Evolutionary conservation across 2,329 filamentous ascomycete species (phyloP).

Genomic region (Fusarium kyushuense): DNA sequence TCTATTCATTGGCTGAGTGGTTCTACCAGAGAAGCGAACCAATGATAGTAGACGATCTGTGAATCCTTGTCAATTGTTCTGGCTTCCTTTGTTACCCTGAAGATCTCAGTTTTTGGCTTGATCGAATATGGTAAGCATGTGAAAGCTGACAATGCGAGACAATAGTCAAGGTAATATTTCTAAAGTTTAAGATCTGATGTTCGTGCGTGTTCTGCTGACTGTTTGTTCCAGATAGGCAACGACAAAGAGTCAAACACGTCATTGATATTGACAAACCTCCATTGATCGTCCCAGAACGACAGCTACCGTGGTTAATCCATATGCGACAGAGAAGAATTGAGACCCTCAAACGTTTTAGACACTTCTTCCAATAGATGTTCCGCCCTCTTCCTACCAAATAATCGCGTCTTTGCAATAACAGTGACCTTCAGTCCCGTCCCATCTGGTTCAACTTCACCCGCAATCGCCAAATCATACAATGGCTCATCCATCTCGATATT

Average conservation of each 20-base stretch:
- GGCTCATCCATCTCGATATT: slow-evolving; percentile 13
- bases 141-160: neutral
- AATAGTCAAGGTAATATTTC: neutral
- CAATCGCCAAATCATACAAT: slow-evolving; percentile 16
- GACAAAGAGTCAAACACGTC: neutral
- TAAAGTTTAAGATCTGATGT: neutral
- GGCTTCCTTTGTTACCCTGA: neutral
- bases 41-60: neutral
- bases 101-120: neutral
- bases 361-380: neutral
- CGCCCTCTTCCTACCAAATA: neutral
- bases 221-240: neutral
- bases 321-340: neutral
- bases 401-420: neutral
- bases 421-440: slow-evolving; percentile 1
- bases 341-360: neutral
- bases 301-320: no score
- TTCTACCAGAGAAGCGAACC: neutral
- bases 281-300: no score
- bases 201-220: neutral
- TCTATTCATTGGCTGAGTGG: neutral
- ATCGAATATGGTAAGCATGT: neutral
- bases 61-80: neutral
- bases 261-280: neutral
- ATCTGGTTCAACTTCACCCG: slow-evolving; percentile 22